Evolutionary conservation across 2,329 filamentous ascomycete genomes (phyloP).

Genomic region (Sporothrix protearum): DNA sequence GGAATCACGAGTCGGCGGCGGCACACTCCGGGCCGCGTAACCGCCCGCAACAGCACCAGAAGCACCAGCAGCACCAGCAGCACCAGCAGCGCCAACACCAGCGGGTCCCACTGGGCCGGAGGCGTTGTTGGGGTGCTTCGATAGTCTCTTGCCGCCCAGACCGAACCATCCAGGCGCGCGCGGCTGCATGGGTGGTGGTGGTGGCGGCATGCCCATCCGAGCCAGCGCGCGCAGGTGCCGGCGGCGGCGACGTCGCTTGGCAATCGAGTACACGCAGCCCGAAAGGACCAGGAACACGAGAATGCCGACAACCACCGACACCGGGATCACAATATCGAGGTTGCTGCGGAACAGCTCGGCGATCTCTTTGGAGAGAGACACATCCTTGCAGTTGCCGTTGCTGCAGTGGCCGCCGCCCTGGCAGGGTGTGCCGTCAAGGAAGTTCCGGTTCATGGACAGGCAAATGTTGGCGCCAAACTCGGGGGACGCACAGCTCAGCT

Average conservation of each 20-base stretch:
- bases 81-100: neutral
- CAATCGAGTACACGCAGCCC: slow-evolving; percentile 61
- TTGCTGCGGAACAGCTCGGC: slow-evolving; percentile 72
- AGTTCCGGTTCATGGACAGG: slow-evolving; percentile 80
- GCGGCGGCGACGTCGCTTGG: slow-evolving; percentile 38
- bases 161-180: slow-evolving; percentile 6
- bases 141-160: slow-evolving; percentile 7
- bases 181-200: slow-evolving; percentile 8
- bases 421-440: slow-evolving; percentile 86
- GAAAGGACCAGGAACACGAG: slow-evolving; percentile 67
- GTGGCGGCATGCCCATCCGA: slow-evolving; percentile 20
- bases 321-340: slow-evolving; percentile 76
- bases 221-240: slow-evolving; percentile 15
- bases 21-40: neutral
- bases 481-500: slow-evolving; percentile 70
- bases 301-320: slow-evolving; percentile 67
- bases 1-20: neutral
- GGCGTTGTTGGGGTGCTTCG: neutral
- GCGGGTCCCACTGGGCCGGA: neutral
- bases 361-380: slow-evolving; percentile 66
- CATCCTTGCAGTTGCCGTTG: slow-evolving; percentile 74
- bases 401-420: slow-evolving; percentile 72
- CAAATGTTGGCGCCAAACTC: slow-evolving; percentile 64
- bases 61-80: neutral
- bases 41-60: neutral